A percentile compares a stretch with the other conserved stretches of the same genome.
These are phyloP conservation scores for Melastoma candidum DNA, from an alignment of 441 rosid genomes.

Conservation along the genomic window DNA sequence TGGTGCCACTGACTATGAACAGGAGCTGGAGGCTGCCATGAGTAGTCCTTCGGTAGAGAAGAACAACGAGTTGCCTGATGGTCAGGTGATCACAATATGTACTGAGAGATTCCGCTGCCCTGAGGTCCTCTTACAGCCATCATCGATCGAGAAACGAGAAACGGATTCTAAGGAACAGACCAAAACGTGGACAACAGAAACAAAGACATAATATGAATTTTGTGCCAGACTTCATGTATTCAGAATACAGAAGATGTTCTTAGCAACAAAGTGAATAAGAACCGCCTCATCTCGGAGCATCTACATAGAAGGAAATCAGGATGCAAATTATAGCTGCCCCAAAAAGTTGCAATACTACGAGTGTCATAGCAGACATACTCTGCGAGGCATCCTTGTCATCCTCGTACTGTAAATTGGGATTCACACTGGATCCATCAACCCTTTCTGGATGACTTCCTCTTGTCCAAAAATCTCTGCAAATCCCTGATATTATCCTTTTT, in stretches of 20 bases:
- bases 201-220: no score
- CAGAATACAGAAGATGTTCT: no score
- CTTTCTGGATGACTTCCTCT: constrained; percentile 52
- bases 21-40: constrained; percentile 11
- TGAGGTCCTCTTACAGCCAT: constrained; percentile 11
- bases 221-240: no score
- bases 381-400: constrained; percentile 73
- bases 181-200: no score
- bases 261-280: no score
- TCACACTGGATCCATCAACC: constrained; percentile 60
- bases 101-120: constrained; percentile 12
- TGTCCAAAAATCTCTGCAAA: constrained; percentile 52
- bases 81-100: constrained; percentile 9
- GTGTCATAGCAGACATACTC: constrained; percentile 37
- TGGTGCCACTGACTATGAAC: constrained; percentile 8
- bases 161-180: not conserved
- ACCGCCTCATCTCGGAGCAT: no score
- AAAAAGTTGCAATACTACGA: not conserved
- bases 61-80: constrained; percentile 11
- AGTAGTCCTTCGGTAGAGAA: constrained; percentile 10
- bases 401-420: constrained; percentile 39
- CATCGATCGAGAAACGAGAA: constrained; percentile 1
- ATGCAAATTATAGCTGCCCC: no score
- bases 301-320: no score
- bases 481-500: constrained; percentile 62